Base-by-base conservation (phyloP, 192 early-diverging fungal species). In the Gaertneriomyces sp. region DNA sequence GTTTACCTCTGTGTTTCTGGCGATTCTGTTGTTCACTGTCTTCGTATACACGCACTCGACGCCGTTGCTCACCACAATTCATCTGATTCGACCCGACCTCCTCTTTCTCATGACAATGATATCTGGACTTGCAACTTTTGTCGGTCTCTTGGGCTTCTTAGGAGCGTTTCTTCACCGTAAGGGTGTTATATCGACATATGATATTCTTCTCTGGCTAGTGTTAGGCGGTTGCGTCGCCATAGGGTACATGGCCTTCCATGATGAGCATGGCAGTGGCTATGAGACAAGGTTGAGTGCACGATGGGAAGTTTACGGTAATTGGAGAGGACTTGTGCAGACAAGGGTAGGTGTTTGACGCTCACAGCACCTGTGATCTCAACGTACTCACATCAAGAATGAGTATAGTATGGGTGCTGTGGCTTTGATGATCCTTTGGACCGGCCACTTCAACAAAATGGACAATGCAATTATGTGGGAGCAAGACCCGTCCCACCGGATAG, bases 161-260 rank as follows among this genome's bases (percentile, higher is more conserved):
- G 72, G 72, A 11, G 72, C 72, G 8, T 73, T 73, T 55, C 44
- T 50, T 39, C 72, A 73, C 57, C 56, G 58, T 4, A 73, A 73
- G 41, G 5, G 17, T 9, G 44, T 68, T 9, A 5, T 73, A 7
- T 25, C 58, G n/a, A 61, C 62, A 7, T 53, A 69, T 44, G 51
- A 20, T 41, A 41, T 69, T n/a, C 54, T 73, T 16, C 33, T 62
- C 7, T 73, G 72, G 72, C 66, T 66, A 12, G 46, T 73, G 5
- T 16, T 73, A 10, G 49, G 40, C 10, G 63, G 39, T 8, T 12
- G 25, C n/a, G 53, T 72, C 11, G 70, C 66, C 12, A 6, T 45
- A 11, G 72, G 66, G 6, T 73, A 70, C 46, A 6, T 60, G n/a
- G 20, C 67, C 3, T 73, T 41, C 59, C 51, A 69, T 5, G 43